Conservation (phyloP, 768 basidiomycete genomes). For the Lyophyllum atratum region DNA sequence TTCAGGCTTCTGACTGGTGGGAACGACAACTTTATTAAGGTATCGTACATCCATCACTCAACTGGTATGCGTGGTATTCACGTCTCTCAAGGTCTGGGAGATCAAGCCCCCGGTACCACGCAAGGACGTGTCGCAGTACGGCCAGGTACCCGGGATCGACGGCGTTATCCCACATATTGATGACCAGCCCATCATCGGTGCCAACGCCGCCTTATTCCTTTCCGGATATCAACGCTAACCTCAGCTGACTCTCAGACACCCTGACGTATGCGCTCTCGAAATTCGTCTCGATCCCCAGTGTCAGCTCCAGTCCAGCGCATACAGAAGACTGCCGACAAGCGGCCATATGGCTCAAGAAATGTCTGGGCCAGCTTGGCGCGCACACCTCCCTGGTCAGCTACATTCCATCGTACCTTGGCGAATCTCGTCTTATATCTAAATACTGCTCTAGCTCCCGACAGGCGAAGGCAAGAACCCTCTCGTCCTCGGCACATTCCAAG, state of each 20-base stretch:
- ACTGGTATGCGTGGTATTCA: not conserved
- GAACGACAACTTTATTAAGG: conserved; percentile 85
- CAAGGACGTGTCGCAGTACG: conserved; percentile 11
- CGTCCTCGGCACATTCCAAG: conserved; percentile 85
- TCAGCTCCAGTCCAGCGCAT: conserved; percentile 68
- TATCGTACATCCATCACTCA: conserved; percentile 24
- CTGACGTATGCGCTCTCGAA: conserved; percentile 80
- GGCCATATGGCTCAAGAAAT: conserved; percentile 90
- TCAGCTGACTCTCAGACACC: conserved; percentile 47
- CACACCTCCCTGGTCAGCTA: conserved; percentile 66
- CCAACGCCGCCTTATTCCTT: not conserved
- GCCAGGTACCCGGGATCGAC: not conserved
- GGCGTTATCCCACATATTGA: not conserved
- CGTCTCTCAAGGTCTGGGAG: conserved; percentile 52
- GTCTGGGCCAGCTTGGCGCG: conserved; percentile 86
- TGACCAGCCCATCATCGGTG: conserved; percentile 11
- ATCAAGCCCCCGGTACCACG: conserved; percentile 34
- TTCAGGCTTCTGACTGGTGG: conserved; percentile 73
- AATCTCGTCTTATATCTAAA: not conserved
- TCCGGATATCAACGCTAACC: not conserved
- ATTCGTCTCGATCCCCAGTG: conserved; percentile 85
- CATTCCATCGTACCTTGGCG: not conserved
- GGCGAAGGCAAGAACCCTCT: conserved; percentile 81
- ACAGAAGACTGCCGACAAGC: conserved; percentile 92
- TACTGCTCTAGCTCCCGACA: conserved; percentile 62